phyloP scores from a whole-genome alignment of 345 rosid species.

The Syzygium grande region DNA sequence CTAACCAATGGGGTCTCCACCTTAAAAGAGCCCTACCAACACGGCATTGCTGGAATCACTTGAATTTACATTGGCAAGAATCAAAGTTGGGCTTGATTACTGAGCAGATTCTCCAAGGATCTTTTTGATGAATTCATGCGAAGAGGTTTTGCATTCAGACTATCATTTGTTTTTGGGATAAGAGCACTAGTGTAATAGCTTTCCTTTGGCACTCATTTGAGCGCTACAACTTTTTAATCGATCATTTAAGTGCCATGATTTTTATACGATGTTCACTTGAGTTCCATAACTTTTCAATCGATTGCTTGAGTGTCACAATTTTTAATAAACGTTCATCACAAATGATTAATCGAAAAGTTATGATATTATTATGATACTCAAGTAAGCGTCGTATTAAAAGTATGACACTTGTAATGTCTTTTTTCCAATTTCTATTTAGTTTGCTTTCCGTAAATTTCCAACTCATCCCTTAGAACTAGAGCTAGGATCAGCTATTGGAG shows the following conservation, averaged over 20 bases:
- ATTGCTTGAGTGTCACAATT: background rate
- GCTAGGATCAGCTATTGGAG: background rate
- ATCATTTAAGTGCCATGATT: background rate
- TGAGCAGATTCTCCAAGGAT: background rate
- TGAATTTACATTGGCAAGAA: background rate
- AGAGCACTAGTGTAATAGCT: background rate
- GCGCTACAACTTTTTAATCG: background rate
- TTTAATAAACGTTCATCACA: background rate
- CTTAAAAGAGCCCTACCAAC: background rate
- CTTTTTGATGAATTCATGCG: background rate
- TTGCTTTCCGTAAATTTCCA: background rate
- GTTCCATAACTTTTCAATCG: background rate
- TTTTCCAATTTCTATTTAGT: background rate
- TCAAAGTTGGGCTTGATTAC: background rate
- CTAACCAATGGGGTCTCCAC: background rate
- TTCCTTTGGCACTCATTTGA: background rate
- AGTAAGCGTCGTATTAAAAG: background rate
- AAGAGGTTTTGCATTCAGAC: background rate
- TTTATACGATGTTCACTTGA: background rate
- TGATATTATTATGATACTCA: background rate
- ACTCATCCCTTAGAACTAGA: background rate
- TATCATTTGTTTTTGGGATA: background rate
- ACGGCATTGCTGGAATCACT: background rate
- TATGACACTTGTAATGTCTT: background rate
- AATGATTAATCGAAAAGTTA: background rate